These are phyloP conservation scores for Arthroderma uncinatum DNA, from an alignment of 2,329 filamentous ascomycete genomes.

Conservation along the genomic window DNA sequence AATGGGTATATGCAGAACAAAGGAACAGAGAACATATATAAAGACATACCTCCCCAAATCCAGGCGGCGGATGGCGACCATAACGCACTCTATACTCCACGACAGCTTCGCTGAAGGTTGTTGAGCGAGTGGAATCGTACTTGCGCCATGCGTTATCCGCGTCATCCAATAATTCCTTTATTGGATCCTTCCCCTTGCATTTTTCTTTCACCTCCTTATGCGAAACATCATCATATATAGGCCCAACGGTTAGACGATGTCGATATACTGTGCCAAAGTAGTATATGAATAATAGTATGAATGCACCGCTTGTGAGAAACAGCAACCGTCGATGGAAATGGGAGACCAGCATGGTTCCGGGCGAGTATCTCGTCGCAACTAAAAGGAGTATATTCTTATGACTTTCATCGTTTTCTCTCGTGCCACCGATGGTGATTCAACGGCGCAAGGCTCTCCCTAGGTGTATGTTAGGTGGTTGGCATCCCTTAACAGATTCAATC, in stretches of 20 bases:
- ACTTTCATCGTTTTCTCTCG: not conserved
- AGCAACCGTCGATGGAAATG: not conserved
- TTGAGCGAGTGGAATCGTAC: not conserved
- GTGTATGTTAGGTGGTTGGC: no score
- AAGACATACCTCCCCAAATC: conserved; percentile 29
- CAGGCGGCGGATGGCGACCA: conserved; percentile 41
- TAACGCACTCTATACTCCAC: conserved; percentile 34
- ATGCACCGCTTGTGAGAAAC: not conserved
- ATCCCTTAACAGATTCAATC: not conserved
- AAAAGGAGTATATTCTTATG: not conserved
- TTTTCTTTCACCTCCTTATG: not conserved
- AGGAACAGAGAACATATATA: not conserved
- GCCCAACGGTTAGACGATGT: not conserved
- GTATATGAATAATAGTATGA: not conserved
- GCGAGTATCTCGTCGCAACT: not conserved
- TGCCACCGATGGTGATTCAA: not conserved
- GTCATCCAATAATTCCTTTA: not conserved
- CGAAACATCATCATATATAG: not conserved
- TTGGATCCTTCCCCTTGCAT: not conserved
- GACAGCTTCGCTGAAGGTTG: conserved; percentile 22
- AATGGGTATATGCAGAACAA: not conserved
- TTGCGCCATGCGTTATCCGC: conserved; percentile 4
- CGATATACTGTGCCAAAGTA: conserved; percentile 1
- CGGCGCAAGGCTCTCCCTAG: not conserved
- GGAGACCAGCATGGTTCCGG: not conserved